These are phyloP conservation scores for Thermochaetoides dissita DNA, from an alignment of 2,329 filamentous ascomycete genomes.

Conservation along the genomic window DNA sequence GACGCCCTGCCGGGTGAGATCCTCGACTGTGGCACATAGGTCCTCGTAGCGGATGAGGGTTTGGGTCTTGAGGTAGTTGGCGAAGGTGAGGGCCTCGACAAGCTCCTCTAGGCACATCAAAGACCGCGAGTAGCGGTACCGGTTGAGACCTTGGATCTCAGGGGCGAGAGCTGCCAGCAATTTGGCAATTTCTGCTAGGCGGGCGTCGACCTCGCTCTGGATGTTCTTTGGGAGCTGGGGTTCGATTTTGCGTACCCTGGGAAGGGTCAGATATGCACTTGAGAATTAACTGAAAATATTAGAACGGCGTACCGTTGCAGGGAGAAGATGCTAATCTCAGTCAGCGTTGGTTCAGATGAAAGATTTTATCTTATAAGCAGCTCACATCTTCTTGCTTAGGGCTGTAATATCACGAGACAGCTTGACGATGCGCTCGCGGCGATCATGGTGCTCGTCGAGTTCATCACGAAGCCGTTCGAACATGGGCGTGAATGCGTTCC, in stretches of 20 bases:
- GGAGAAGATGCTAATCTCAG: conserved; percentile 59
- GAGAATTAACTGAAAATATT: no score
- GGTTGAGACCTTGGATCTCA: conserved; percentile 67
- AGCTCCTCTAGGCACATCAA: conserved; percentile 87
- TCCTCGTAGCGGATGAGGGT: conserved; percentile 56
- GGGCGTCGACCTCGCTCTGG: conserved; percentile 53
- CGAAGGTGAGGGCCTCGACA: conserved; percentile 80
- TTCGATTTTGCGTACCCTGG: conserved; percentile 50
- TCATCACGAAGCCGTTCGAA: conserved; percentile 78
- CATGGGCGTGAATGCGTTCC: conserved; percentile 50
- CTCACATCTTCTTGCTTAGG: conserved; percentile 90
- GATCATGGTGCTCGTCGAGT: conserved; percentile 87
- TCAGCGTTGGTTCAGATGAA: not conserved
- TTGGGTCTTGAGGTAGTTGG: conserved; percentile 72
- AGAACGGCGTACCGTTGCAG: conserved; percentile 51
- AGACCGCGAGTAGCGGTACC: conserved; percentile 65
- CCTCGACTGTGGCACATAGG: conserved; percentile 34
- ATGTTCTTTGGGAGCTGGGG: conserved; percentile 54
- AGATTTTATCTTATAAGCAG: not conserved
- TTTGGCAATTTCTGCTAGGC: conserved; percentile 55
- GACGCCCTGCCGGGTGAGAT: conserved; percentile 19
- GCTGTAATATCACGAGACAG: conserved; percentile 85
- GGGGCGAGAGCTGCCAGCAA: conserved; percentile 54
- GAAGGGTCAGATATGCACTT: not conserved
- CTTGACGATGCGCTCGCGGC: conserved; percentile 80